These are phyloP conservation scores for Chlorella sp. DNA, from an alignment of 139 green algal genomes.

Conservation along the genomic window DNA sequence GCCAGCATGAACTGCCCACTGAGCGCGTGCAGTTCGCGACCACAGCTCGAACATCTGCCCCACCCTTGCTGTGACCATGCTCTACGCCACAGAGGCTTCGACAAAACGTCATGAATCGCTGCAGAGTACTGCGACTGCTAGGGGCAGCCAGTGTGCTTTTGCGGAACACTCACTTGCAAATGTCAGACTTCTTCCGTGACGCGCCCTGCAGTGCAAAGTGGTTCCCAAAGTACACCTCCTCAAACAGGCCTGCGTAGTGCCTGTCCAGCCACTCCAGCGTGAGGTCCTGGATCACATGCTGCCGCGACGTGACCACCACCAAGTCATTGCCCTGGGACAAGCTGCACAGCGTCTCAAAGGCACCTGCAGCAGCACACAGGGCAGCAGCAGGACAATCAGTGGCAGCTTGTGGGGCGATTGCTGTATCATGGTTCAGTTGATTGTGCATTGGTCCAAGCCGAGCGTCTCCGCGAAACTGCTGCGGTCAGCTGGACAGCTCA, in stretches of 20 bases:
- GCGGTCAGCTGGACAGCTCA: not conserved
- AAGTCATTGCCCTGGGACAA: constrained; percentile 61
- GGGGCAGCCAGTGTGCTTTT: too few relatives aligned
- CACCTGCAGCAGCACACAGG: constrained; percentile 36
- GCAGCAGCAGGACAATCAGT: not conserved
- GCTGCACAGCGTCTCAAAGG: constrained; percentile 59
- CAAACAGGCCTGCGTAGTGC: constrained; percentile 72
- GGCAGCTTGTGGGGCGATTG: too few relatives aligned
- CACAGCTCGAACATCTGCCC: too few relatives aligned
- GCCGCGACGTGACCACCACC: constrained; percentile 84
- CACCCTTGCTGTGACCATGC: too few relatives aligned
- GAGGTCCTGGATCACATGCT: constrained; percentile 84
- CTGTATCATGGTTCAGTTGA: too few relatives aligned
- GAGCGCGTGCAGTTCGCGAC: too few relatives aligned
- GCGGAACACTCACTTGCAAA: constrained; percentile 77
- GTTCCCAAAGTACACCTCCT: constrained; percentile 93
- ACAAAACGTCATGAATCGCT: too few relatives aligned
- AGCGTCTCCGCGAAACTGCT: too few relatives aligned
- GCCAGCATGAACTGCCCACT: too few relatives aligned
- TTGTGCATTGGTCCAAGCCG: too few relatives aligned
- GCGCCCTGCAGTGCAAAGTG: constrained; percentile 84
- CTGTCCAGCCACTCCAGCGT: constrained; percentile 82
- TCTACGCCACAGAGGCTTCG: too few relatives aligned
- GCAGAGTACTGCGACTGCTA: too few relatives aligned
- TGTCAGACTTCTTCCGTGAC: constrained; percentile 77